Evolutionary conservation across 202 grass and related monocot genomes (phyloP).

Genomic region (Saccharum hybrid): DNA sequence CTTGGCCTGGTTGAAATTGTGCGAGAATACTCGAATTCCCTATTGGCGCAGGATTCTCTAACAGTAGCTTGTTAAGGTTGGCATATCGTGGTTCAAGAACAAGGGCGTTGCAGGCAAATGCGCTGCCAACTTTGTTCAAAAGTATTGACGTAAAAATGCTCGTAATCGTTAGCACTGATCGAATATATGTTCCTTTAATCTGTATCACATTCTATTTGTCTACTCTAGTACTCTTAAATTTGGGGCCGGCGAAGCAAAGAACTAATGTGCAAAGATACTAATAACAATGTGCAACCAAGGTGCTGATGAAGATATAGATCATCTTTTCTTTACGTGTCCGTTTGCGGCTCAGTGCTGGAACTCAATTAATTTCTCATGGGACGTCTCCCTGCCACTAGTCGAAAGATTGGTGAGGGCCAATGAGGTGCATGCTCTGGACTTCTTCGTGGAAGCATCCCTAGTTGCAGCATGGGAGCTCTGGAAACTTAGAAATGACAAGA

Average conservation of each 20-base stretch:
- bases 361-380: too few species aligned
- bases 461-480: too few species aligned
- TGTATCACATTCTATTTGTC: background rate
- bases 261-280: slow-evolving; percentile 13
- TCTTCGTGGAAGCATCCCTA: too few species aligned
- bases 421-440: too few species aligned
- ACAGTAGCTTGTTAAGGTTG: background rate
- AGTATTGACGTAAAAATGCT: background rate
- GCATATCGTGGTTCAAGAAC: slow-evolving; percentile 9
- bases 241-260: background rate
- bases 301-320: too few species aligned
- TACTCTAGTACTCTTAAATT: slow-evolving; percentile 4
- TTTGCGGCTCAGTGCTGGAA: too few species aligned
- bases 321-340: too few species aligned
- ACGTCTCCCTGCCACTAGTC: too few species aligned
- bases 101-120: background rate
- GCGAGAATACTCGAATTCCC: background rate
- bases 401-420: too few species aligned
- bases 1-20: slow-evolving; percentile 19
- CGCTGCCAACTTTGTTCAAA: background rate
- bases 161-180: background rate
- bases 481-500: too few species aligned
- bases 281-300: too few species aligned
- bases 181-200: slow-evolving; percentile 1
- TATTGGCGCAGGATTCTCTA: background rate